Evolutionary conservation across 2,329 filamentous ascomycete genomes (phyloP), one percentile per base, ranked within the genome.

Genomic region (Metarhizium robertsii): DNA sequence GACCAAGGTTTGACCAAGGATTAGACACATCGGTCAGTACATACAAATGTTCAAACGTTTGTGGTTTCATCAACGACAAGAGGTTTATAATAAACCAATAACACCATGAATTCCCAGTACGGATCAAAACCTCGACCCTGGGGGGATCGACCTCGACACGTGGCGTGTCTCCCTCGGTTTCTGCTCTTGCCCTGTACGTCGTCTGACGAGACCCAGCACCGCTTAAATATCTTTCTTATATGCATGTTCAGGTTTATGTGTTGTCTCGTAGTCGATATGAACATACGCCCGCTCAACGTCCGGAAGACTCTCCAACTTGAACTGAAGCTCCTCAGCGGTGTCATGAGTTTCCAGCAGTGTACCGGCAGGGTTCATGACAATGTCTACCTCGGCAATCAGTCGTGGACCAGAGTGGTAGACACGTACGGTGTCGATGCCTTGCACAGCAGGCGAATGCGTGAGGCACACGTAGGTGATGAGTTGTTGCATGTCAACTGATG

Each of bases 181-280:
- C 40, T 13, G 14, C 13, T 16, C n/a, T 18, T 16, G 6, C 14
- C n/a, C 4, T 18, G 40, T 42, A 13, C 14, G 40, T 42, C 14
- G 40, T 42, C 40, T 18, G 6, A 18, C 40, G n/a, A 16, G 14
- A 42, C 40, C 14, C 14, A 6, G n/a, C 10, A 14, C 16, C 14
- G 18, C 16, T 45, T 43, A 85, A 42, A 85, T 59, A 59, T 85
- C 79, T 71, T 86, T 86, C 74, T 84, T 85, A 57, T 73, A 76
- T 14, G 74, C 73, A 64, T 85, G 92, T 75, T 96, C 92, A 0
- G 92, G 92, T 70, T 94, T 92, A 71, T 97, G 94, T 18, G 87
- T 91, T 4, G 92, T 96, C 75, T 97, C 94, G 64, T 95, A 97
- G 70, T 99, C 94, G 18, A 96, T 92, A 69, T 99, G 94, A 20